A percentile compares a stretch with the other conserved stretches of the same genome.
Conservation (phyloP, 805 yeast genomes). For the Tetrapisispora pingtungensis region DNA sequence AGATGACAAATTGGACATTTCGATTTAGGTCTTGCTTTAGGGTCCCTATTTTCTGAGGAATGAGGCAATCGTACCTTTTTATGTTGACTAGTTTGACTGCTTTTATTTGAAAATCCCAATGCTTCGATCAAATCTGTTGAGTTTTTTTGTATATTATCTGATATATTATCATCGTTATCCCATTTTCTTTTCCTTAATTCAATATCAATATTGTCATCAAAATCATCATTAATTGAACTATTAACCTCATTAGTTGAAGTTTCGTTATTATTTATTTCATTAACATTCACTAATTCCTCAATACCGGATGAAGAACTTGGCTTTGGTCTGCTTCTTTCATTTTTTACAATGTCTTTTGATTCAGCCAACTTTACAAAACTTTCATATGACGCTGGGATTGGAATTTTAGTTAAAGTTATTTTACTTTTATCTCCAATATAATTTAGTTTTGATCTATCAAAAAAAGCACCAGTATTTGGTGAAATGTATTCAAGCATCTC, state of each 20-base stretch:
- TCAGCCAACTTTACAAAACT: conserved; percentile 1
- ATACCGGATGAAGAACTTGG: neutral
- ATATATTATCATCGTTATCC: neutral
- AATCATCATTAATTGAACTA: neutral
- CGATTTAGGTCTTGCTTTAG: conserved; percentile 47
- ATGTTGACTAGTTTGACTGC: neutral
- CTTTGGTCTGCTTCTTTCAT: neutral
- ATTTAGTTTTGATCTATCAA: neutral
- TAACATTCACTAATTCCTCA: neutral
- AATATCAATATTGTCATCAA: neutral
- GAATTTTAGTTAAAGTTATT: neutral
- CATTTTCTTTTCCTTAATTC: neutral
- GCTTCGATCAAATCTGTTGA: neutral
- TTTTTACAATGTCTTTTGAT: neutral
- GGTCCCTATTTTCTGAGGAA: conserved; percentile 2
- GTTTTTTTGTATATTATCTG: neutral
- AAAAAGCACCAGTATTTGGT: neutral
- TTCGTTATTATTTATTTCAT: no score
- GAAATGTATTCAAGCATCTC: neutral
- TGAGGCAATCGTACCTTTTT: conserved; percentile 1
- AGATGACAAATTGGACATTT: conserved; percentile 60
- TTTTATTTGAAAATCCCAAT: no score
- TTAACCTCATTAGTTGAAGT: no score
- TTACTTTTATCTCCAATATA: neutral
- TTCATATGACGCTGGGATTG: neutral